Evolutionary conservation across 176 grass and related monocot species (phyloP), one percentile per base, ranked within the genome.

Genomic region (Avena atlantica): DNA sequence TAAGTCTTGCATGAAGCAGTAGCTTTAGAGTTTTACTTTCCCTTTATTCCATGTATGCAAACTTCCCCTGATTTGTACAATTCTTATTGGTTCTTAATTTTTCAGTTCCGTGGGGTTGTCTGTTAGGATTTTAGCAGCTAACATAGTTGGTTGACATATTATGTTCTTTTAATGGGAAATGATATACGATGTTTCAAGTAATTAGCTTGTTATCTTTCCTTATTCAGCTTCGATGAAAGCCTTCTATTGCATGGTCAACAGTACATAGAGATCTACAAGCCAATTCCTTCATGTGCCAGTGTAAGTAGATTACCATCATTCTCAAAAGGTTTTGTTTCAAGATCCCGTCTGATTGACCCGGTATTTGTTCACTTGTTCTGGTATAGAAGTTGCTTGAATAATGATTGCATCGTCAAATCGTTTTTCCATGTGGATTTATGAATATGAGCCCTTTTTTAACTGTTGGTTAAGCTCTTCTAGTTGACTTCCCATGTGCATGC

Each of bases 221-320:
- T 87, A 82, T 89, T 70, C 80, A 98, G 93, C 80, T 88, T 90
- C 51, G 93, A 98, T 87, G 78, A 72, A 78, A 91, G 76, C 27
- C 92, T 98, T 83, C 64, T 98, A 82, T 90, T 98, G 85, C 96
- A 98, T 29, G 93, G 93, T 77, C 96, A 98, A 84, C 96, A 98
- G n/a, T 98, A 98, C 89, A 98, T 98, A 71, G 93, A 98, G 82
- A 89, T 98, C 31, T 91, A 91, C 52, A 86, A 50, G 74, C 79
- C 88, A 78, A 90, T 98, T 79, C 96, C 93, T 87, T 92, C 96
- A 21, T 76, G 40, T 66, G 72, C 86, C 50, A 92, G 19, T 84
- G 96, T 98, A 91, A 92, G 86, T 76, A 68, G 20, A 64, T 76
- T 78, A 73, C 5, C 44, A 10, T 76, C 14, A 12, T 60, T 79